Percentiles rank a stretch among this genome's conserved stretches.
Conservation (phyloP, 2,329 filamentous ascomycete genomes). For the Phialophora macrospora region DNA sequence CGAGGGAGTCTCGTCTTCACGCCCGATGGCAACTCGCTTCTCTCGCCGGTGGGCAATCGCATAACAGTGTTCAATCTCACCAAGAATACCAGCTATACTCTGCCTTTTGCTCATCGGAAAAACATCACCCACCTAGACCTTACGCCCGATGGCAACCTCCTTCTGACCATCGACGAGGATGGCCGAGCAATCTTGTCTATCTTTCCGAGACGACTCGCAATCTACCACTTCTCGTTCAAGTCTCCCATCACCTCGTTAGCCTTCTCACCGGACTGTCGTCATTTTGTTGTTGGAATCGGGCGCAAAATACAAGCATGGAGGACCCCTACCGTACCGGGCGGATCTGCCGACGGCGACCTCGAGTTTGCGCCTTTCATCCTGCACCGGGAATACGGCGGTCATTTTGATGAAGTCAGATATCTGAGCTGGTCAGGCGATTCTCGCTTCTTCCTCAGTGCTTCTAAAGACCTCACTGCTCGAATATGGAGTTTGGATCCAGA, state of each 20-base stretch:
- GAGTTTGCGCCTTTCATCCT: constrained; percentile 95
- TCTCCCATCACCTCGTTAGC: constrained; percentile 79
- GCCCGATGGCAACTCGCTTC: constrained; percentile 91
- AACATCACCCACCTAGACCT: constrained; percentile 90
- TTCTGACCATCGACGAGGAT: constrained; percentile 92
- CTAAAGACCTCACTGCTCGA: constrained; percentile 87
- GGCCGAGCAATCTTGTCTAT: constrained; percentile 93
- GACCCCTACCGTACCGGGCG: constrained; percentile 85
- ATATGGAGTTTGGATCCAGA: constrained; percentile 93
- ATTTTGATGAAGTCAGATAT: constrained; percentile 83
- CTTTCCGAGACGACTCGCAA: constrained; percentile 78
- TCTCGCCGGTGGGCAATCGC: constrained; percentile 94
- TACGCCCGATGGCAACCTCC: constrained; percentile 85
- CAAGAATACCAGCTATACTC: constrained; percentile 64
- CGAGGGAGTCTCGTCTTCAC: constrained; percentile 97
- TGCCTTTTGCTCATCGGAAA: constrained; percentile 82
- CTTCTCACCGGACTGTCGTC: constrained; percentile 86
- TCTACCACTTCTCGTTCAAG: constrained; percentile 96
- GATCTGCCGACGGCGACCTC: constrained; percentile 76
- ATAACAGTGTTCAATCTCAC: constrained; percentile 96
- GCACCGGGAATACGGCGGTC: constrained; percentile 82
- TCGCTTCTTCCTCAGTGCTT: constrained; percentile 88
- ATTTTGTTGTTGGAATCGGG: constrained; percentile 88
- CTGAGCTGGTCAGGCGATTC: constrained; percentile 97
- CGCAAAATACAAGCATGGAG: constrained; percentile 94